Evolutionary conservation across 78 protist species (phyloP).

Genomic region (Emiliania huxleyi): DNA sequence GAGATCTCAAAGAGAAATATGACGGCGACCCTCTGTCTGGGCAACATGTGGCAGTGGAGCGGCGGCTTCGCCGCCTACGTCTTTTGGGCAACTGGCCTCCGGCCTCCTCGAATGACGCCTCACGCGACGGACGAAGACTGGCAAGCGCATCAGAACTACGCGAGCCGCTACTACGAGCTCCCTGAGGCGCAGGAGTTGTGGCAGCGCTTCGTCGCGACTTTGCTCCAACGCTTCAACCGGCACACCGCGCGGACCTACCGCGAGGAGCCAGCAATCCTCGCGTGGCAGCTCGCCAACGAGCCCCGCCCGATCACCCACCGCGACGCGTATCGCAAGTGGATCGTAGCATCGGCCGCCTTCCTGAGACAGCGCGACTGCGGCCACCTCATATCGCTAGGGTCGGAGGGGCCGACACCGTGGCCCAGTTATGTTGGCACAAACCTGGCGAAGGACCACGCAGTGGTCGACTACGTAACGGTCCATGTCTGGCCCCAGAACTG

Average conservation of each 20-base stretch:
- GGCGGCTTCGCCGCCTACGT: background rate
- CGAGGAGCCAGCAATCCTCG: background rate
- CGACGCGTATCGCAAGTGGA: background rate
- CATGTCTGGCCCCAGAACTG: background rate
- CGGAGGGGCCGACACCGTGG: constrained; percentile 7
- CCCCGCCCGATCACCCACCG: background rate
- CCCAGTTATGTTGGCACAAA: background rate
- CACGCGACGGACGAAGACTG: background rate
- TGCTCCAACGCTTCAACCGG: background rate
- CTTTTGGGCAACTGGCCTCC: background rate
- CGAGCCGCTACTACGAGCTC: background rate
- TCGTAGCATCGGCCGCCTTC: background rate
- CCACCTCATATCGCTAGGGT: background rate
- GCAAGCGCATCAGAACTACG: background rate
- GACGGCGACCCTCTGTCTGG: background rate
- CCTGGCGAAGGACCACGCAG: background rate
- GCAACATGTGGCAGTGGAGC: background rate
- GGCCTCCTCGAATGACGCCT: background rate
- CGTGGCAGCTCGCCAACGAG: background rate
- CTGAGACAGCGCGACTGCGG: background rate
- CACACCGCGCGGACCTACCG: background rate
- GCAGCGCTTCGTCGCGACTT: background rate
- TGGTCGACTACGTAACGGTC: background rate
- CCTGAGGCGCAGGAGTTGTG: background rate
- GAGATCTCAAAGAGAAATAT: background rate